Percentiles rank a stretch among this genome's conserved stretches.
These are phyloP conservation scores for Neurospora pannonica DNA, from an alignment of 495 filamentous ascomycete genomes.

Conservation along the genomic window DNA sequence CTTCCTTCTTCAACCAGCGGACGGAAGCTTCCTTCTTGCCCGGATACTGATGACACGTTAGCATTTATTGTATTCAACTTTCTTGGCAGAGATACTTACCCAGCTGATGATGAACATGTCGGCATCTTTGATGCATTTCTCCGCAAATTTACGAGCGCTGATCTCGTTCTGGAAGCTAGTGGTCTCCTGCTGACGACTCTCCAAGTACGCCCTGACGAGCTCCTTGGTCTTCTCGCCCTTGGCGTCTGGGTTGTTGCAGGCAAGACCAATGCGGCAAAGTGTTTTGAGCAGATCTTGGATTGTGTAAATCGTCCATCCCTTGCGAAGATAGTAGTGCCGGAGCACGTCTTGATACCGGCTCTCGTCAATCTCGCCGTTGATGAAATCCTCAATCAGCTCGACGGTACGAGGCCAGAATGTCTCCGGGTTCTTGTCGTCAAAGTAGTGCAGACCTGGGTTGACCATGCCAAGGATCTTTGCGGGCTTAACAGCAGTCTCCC, in stretches of 20 bases:
- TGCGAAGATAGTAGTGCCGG: conserved; percentile 76
- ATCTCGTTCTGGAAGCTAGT: conserved; percentile 81
- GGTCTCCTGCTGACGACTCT: conserved; percentile 66
- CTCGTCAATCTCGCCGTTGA: conserved; percentile 73
- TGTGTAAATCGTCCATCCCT: conserved; percentile 83
- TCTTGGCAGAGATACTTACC: conserved; percentile 44
- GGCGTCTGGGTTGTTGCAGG: conserved; percentile 65
- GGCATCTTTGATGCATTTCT: conserved; percentile 78
- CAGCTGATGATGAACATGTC: conserved; percentile 79
- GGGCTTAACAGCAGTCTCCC: conserved; percentile 60
- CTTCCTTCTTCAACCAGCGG: conserved; percentile 67
- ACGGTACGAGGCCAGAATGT: conserved; percentile 47
- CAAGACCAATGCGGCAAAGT: conserved; percentile 63
- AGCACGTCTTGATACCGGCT: conserved; percentile 77
- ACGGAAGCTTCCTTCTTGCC: conserved; percentile 49
- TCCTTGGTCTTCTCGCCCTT: conserved; percentile 83
- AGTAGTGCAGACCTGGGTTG: conserved; percentile 37
- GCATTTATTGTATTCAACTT: conserved; percentile 6
- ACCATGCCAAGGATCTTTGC: conserved; percentile 70
- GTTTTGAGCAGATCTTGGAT: conserved; percentile 74
- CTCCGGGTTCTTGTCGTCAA: conserved; percentile 32
- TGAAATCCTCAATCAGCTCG: conserved; percentile 71
- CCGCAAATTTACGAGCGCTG: conserved; percentile 74
- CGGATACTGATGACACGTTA: conserved; percentile 38
- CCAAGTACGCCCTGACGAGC: conserved; percentile 72